A percentile compares a stretch with the other conserved stretches of the same genome.
These are phyloP conservation scores for Cenchrus purpureus DNA, from an alignment of 176 grass and related monocot genomes.

Conservation along the genomic window DNA sequence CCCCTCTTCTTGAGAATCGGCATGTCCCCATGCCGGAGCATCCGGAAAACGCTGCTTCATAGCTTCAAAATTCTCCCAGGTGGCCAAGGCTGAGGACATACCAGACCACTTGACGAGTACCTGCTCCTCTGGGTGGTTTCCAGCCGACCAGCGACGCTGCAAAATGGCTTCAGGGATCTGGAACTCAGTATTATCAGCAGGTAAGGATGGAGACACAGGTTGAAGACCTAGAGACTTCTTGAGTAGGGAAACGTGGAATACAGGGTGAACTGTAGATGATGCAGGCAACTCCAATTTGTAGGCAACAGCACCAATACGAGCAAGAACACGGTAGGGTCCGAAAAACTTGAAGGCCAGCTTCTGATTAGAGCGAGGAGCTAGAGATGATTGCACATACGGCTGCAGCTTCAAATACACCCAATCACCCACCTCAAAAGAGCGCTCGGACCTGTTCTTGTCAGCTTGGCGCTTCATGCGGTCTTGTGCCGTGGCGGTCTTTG, in stretches of 20 bases:
- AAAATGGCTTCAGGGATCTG: no score
- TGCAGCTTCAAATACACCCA: not conserved
- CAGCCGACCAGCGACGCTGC: no score
- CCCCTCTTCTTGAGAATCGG: not conserved
- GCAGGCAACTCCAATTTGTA: not conserved
- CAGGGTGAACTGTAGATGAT: no score
- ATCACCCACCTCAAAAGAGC: fast-evolving
- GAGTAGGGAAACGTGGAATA: no score
- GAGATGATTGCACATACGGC: not conserved
- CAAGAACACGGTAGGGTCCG: not conserved
- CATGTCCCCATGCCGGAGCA: not conserved
- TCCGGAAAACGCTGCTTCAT: not conserved
- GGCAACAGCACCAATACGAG: no score
- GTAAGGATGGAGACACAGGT: no score
- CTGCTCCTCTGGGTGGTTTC: no score
- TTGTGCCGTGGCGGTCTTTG: not conserved
- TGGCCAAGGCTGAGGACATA: not conserved
- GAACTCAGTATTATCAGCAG: no score
- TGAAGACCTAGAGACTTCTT: no score
- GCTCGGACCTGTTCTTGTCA: not conserved
- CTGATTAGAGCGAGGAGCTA: not conserved
- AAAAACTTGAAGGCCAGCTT: not conserved
- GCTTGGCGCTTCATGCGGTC: not conserved
- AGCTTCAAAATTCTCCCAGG: not conserved
- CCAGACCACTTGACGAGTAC: no score